A percentile compares a stretch with the other conserved stretches of the same genome.
phyloP scores from a whole-genome alignment of 345 rosid genomes.

The Combretum micranthum region DNA sequence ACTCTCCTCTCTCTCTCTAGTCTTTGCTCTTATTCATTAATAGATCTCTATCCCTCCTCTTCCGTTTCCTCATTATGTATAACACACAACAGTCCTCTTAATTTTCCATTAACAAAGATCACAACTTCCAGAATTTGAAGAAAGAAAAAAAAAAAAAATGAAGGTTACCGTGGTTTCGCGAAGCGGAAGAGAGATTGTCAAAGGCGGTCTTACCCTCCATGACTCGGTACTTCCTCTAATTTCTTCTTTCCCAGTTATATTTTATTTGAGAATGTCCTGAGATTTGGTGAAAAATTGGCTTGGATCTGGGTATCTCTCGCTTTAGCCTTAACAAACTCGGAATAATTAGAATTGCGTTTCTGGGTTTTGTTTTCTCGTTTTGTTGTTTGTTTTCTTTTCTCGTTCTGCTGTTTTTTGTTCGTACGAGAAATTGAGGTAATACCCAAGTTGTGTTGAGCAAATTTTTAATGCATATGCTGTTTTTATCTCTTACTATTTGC shows the following conservation, averaged over 20 bases:
- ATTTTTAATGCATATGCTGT: neutral
- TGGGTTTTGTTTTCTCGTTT: too few relatives aligned
- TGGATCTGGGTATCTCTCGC: too few relatives aligned
- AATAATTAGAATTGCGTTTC: too few relatives aligned
- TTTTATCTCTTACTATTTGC: neutral
- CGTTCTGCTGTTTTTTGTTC: too few relatives aligned
- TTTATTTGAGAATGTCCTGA: neutral
- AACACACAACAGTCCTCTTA: neutral
- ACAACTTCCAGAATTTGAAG: constrained; percentile 11
- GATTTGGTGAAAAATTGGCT: neutral
- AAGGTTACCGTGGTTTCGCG: constrained; percentile 77
- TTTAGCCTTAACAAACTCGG: too few relatives aligned
- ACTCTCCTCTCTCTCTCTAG: too few relatives aligned
- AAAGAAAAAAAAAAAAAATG: too few relatives aligned
- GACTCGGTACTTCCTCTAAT: constrained; percentile 58
- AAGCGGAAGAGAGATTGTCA: constrained; percentile 77
- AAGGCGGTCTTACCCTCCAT: constrained; percentile 64
- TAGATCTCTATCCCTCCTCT: neutral
- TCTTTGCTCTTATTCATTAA: too few relatives aligned
- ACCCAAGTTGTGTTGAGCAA: too few relatives aligned
- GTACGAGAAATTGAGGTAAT: too few relatives aligned
- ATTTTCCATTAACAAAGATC: neutral
- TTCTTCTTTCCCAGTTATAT: neutral
- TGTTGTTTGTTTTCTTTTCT: too few relatives aligned
- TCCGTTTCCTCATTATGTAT: neutral